Evolutionary conservation across 73 alveolate genomes (phyloP), one percentile per base, ranked within the genome.

Genomic region (Loxodes magnus): DNA sequence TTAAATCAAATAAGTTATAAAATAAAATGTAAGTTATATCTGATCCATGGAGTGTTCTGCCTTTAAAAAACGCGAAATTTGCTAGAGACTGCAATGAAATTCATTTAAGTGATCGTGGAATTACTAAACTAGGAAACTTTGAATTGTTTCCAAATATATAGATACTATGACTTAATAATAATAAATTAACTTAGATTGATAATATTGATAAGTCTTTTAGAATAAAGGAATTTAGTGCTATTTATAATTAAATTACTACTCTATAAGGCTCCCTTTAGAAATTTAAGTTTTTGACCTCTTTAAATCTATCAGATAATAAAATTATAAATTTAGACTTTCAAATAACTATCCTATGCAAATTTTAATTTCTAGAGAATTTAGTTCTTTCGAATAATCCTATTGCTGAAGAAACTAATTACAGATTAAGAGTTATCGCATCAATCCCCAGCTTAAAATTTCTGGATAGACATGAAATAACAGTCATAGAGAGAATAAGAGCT

Each of bases 391-490:
- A n/a, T n/a, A 91, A 91, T 70, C 97, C 98, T 5, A 67, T 89
- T 2, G 96, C 97, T 7, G 98, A 88, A 52, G 98, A 91, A 43
- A 97, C 98, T 0, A 84, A 91, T 56, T 91, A 87, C 51, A 55
- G 98, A 50, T 77, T 79, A 43, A 84, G 88, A 64, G 94, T 91
- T 2, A 88, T 91, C 35, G 67, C 79, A 57, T 49, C 90, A 5
- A 56, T 91, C 55, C 96, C 96, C 27, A 48, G 73, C 36, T 48
- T 91, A 35, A 74, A 84, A 65, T 46, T 88, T 14, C 73, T 91
- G 7, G 97, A 91, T 84, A 66, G 96, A 43, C 94, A 84, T 64
- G 82, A 75, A 43, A 65, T 91, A 24, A 91, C 96, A 26, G 66
- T 70, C 23, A 71, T 72, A 20, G 98, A 88, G 63, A 57, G 94